Base-by-base conservation (phyloP, 768 basidiomycete species). In the Dioszegia aurantiaca region DNA sequence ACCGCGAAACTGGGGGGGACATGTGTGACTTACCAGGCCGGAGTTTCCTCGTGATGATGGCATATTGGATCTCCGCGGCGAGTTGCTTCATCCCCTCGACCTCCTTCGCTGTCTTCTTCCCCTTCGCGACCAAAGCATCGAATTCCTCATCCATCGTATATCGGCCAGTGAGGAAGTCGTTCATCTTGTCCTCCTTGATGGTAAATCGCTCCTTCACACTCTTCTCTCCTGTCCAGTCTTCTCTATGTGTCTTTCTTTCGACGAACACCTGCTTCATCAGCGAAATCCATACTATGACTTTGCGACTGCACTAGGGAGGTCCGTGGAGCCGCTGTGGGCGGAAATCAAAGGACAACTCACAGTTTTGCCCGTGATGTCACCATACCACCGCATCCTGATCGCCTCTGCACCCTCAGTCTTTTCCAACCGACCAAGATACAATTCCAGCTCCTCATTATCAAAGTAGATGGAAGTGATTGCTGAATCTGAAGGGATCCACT, bases 211-310 rank as follows among this genome's bases (percentile, higher is more conserved):
- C 89, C 78, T 97, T 99, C 73, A 98, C 93, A 10, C 90, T 92
- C 77, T 97, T 97, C 77, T 99, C 94, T 31, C 95, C 95, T 0
- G 94, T 98, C 95, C 95, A 99, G 72, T 99, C 95, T 77, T 99
- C 95, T 55, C 92, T 84, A 74, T 99, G 81, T 0, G 81, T 81
- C 60, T 81, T 81, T 42, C 80, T 77, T 70, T 81, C 80, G 45
- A 80, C 79, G 63, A 78, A 78, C 56, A 78, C 74, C 74, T 78
- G 55, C 6, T 3, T 4, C 6, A 19, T 46, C 23, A 56, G 55
- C 42, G 8, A 6, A 33, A 14, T 14, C 8, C 33, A 6, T 14
- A 33, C n/a, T n/a, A n/a, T n/a, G n/a, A n/a, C n/a, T n/a, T n/a
- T n/a, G n/a, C n/a, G n/a, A n/a, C n/a, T n/a, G n/a, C n/a, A n/a